phyloP scores from a whole-genome alignment of 2,329 filamentous ascomycete genomes.

The Lecanosticta acicola region DNA sequence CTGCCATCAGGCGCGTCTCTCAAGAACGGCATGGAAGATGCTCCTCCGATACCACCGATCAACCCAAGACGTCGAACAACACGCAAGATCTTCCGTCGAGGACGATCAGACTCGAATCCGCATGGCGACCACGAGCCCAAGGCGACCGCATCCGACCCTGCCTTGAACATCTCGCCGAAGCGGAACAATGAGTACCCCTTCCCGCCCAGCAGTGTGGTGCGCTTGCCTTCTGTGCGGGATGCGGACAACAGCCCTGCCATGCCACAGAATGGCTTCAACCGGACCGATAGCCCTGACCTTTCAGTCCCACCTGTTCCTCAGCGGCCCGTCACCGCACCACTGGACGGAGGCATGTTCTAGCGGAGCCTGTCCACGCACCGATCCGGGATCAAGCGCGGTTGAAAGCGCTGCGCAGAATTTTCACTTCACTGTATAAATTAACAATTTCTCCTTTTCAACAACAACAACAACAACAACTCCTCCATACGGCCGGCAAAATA shows the following conservation, averaged over 20 bases:
- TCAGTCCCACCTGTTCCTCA: not conserved
- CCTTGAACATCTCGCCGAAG: constrained; percentile 7
- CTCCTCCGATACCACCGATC: constrained; percentile 53
- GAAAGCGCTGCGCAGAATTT: no score
- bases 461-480: no score
- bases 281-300: constrained; percentile 10
- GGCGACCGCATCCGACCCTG: constrained; percentile 12
- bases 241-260: constrained; percentile 6
- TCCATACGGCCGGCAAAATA: not conserved
- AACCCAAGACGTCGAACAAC: constrained; percentile 53
- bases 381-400: no score
- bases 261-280: constrained; percentile 9
- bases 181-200: constrained; percentile 11
- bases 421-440: constrained; percentile 6
- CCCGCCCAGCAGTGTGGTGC: constrained; percentile 17
- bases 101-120: constrained; percentile 3
- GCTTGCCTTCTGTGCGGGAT: constrained; percentile 9
- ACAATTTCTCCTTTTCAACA: no score
- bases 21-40: constrained; percentile 45
- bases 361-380: no score
- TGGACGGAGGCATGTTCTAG: constrained; percentile 21
- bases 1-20: constrained; percentile 52
- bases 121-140: constrained; percentile 4
- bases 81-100: constrained; percentile 29
- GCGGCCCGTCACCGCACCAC: constrained; percentile 7